Percentiles rank a stretch among this genome's conserved stretches.
Evolutionary conservation across 441 rosid genomes (phyloP).

Genomic region (Macaranga tanarius): DNA sequence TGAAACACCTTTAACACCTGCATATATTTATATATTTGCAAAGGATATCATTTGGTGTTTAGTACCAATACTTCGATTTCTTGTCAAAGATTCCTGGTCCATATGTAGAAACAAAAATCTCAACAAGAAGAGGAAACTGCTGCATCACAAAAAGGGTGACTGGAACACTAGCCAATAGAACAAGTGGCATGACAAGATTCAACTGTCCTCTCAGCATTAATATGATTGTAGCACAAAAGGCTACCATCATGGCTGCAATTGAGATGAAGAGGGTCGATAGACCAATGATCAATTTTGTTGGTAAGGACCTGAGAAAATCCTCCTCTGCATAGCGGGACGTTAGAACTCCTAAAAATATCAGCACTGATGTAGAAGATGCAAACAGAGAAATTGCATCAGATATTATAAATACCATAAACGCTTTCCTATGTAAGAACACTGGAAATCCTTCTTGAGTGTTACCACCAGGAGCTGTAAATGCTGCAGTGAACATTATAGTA

Average conservation of each 20-base stretch:
- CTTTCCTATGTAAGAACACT: background rate
- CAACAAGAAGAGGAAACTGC: conserved; percentile 16
- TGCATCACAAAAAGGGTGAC: conserved; percentile 2
- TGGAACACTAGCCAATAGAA: conserved; percentile 1
- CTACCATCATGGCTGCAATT: conserved; percentile 23
- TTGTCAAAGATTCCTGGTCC: background rate
- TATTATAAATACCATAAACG: conserved; percentile 9
- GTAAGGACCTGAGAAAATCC: conserved; percentile 23
- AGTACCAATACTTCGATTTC: background rate
- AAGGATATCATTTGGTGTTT: too few relatives aligned
- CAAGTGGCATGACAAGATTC: conserved; percentile 1
- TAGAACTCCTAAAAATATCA: conserved; percentile 10
- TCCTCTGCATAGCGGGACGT: conserved; percentile 17
- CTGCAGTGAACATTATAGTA: conserved; percentile 22
- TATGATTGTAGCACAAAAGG: conserved; percentile 15
- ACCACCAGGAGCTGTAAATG: conserved; percentile 24
- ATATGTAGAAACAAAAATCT: conserved; percentile 9
- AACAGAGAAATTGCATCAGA: conserved; percentile 21
- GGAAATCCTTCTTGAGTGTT: conserved; percentile 6
- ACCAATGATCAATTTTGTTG: conserved; percentile 15
- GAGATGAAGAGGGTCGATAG: conserved; percentile 22
- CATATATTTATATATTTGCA: too few relatives aligned
- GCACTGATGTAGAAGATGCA: conserved; percentile 5
- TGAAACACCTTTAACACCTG: too few relatives aligned
- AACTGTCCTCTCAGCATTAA: background rate